phyloP scores from a whole-genome alignment of 176 grass and related monocot species.

The Juncus inflexus region DNA sequence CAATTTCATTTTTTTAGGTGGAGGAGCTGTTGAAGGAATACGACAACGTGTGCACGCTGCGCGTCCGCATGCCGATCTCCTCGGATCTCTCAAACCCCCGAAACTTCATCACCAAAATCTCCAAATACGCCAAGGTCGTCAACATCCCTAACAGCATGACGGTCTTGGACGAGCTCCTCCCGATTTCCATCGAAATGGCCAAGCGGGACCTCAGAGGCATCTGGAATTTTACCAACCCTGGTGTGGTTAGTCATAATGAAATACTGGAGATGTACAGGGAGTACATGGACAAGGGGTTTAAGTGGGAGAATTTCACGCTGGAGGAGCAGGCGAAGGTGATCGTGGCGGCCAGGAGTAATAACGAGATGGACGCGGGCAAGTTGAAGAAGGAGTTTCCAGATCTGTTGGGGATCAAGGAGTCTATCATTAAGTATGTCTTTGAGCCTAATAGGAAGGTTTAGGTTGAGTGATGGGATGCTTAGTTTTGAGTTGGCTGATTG shows the following conservation, averaged over 20 bases:
- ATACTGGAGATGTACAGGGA: slow-evolving; percentile 42
- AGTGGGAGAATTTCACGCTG: slow-evolving; percentile 34
- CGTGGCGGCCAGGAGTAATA: slow-evolving; percentile 69
- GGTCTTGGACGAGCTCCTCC: slow-evolving; percentile 34
- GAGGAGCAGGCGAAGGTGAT: slow-evolving; percentile 91
- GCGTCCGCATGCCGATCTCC: slow-evolving; percentile 34
- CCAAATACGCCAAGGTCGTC: slow-evolving; percentile 29
- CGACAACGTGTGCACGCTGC: slow-evolving; percentile 41
- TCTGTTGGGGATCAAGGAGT: slow-evolving; percentile 57
- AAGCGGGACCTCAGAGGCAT: slow-evolving; percentile 29
- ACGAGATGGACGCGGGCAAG: slow-evolving; percentile 70
- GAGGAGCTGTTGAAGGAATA: slow-evolving; percentile 69
- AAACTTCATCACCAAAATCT: slow-evolving; percentile 37
- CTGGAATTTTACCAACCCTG: slow-evolving; percentile 39
- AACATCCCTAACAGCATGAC: slow-evolving; percentile 40
- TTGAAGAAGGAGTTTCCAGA: slow-evolving; percentile 69
- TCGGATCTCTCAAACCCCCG: slow-evolving; percentile 34
- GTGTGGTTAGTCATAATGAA: slow-evolving; percentile 38
- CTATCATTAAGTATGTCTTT: slow-evolving; percentile 66
- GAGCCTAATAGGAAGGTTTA: slow-evolving; percentile 64
- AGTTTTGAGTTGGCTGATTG: too few species aligned
- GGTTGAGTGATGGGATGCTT: too few species aligned
- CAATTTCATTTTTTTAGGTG: slow-evolving; percentile 29
- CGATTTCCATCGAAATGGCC: slow-evolving; percentile 33
- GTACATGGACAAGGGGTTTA: slow-evolving; percentile 29